phyloP scores from a whole-genome alignment of 441 rosid species.

The Pelargonium fulgidum region DNA sequence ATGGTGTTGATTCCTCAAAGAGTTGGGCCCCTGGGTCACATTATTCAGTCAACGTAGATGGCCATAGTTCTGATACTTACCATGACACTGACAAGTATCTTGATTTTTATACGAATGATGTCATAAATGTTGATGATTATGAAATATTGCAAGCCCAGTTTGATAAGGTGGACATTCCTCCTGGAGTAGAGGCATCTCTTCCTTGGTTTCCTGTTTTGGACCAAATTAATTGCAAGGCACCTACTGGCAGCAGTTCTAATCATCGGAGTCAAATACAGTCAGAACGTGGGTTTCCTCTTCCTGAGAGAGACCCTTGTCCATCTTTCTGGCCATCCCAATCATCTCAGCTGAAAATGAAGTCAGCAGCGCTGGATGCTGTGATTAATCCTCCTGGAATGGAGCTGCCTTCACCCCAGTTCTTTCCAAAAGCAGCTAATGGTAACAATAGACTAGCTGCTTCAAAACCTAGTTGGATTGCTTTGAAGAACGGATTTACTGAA shows the following conservation, averaged over 20 bases:
- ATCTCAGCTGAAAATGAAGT: constrained; percentile 22
- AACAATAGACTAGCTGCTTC: constrained; percentile 25
- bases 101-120: constrained; percentile 26
- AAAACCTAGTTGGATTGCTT: constrained; percentile 21
- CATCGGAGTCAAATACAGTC: constrained; percentile 9
- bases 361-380: constrained; percentile 17
- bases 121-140: constrained; percentile 38
- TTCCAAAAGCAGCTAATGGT: constrained; percentile 19
- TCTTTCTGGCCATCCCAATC: constrained; percentile 18
- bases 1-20: constrained; percentile 1
- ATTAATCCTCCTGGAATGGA: constrained; percentile 24
- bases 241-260: constrained; percentile 23
- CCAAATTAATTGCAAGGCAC: constrained; percentile 22
- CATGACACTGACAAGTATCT: constrained; percentile 31
- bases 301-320: constrained; percentile 18
- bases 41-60: constrained; percentile 29
- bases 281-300: neutral
- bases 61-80: constrained; percentile 23
- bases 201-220: constrained; percentile 44
- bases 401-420: constrained; percentile 21
- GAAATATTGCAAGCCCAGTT: constrained; percentile 54
- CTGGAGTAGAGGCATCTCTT: constrained; percentile 71
- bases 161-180: constrained; percentile 56
- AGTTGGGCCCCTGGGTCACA: constrained; percentile 28
- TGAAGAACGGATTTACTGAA: constrained; percentile 20